Evolutionary conservation across 106 monocot genomes (phyloP).

Genomic region (Dendrobium chrysotoxum): DNA sequence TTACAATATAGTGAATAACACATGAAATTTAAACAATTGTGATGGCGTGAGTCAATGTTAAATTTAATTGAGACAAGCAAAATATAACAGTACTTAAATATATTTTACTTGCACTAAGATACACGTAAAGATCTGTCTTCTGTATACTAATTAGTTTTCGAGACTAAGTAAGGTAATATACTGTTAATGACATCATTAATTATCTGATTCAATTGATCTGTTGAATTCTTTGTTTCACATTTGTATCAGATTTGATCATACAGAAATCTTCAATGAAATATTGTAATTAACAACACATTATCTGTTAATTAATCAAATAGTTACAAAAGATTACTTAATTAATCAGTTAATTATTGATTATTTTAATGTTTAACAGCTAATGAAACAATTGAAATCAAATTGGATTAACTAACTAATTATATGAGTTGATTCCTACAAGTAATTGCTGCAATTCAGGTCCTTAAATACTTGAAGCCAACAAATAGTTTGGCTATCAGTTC

Average conservation of each 20-base stretch:
- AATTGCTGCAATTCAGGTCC: not conserved
- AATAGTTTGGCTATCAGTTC: no score
- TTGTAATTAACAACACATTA: no score
- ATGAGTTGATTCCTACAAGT: not conserved
- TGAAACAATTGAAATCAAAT: not conserved
- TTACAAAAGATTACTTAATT: no score
- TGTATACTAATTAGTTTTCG: not conserved
- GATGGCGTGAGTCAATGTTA: no score
- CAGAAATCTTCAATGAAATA: no score
- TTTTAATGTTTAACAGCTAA: no score
- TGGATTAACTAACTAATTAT: not conserved
- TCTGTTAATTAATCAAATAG: no score
- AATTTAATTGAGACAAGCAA: no score
- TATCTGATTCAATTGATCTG: no score
- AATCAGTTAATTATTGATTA: no score
- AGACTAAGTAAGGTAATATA: not conserved
- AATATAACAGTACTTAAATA: not conserved
- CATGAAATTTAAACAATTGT: no score
- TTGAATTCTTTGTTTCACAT: not conserved
- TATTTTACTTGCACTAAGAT: not conserved
- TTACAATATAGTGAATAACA: no score
- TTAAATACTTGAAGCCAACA: not conserved
- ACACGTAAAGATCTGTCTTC: not conserved
- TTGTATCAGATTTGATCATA: not conserved
- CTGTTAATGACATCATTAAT: not conserved